Evolutionary conservation across 352 stramenopile genomes (phyloP).

Genomic region (Phytophthora ramorum): DNA sequence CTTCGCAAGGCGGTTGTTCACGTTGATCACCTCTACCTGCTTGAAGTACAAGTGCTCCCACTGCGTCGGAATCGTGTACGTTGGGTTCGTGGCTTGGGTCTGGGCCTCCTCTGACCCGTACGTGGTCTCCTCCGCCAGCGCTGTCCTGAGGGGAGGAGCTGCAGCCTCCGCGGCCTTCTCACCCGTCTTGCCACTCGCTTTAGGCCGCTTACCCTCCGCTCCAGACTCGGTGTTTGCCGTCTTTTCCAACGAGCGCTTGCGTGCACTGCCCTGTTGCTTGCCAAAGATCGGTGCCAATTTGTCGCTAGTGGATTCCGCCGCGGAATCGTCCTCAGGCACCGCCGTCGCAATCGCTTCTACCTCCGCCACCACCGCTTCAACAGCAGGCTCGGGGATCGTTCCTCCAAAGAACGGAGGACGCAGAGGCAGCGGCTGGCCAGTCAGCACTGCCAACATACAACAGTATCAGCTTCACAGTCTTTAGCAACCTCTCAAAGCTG

Average conservation of each 20-base stretch:
- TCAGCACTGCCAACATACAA: conserved; percentile 42
- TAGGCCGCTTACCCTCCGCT: conserved; percentile 27
- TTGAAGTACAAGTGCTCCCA: conserved; percentile 78
- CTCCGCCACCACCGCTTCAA: conserved; percentile 24
- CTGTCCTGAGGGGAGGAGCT: conserved; percentile 25
- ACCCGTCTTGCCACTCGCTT: conserved; percentile 7
- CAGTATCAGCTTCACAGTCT: not conserved
- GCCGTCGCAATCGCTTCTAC: conserved; percentile 23
- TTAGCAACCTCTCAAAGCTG: not conserved
- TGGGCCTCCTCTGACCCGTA: conserved; percentile 43
- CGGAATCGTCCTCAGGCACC: no score
- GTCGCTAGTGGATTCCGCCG: conserved; percentile 1
- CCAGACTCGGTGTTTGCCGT: conserved; percentile 7
- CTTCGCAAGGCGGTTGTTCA: conserved; percentile 56
- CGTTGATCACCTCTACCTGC: conserved; percentile 70
- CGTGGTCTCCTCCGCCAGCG: conserved; percentile 26
- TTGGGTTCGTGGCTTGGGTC: conserved; percentile 52
- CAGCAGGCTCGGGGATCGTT: conserved; percentile 32
- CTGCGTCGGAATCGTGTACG: conserved; percentile 70
- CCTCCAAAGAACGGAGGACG: conserved; percentile 49
- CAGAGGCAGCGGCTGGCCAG: conserved; percentile 42
- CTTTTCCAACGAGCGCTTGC: conserved; percentile 54
- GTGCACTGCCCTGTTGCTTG: conserved; percentile 24
- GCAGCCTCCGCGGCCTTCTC: not conserved
- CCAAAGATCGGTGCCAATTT: conserved; percentile 42